Evolutionary conservation across 768 basidiomycete genomes (phyloP), one percentile per base, ranked within the genome.

Genomic region (Termitomyces sp.): DNA sequence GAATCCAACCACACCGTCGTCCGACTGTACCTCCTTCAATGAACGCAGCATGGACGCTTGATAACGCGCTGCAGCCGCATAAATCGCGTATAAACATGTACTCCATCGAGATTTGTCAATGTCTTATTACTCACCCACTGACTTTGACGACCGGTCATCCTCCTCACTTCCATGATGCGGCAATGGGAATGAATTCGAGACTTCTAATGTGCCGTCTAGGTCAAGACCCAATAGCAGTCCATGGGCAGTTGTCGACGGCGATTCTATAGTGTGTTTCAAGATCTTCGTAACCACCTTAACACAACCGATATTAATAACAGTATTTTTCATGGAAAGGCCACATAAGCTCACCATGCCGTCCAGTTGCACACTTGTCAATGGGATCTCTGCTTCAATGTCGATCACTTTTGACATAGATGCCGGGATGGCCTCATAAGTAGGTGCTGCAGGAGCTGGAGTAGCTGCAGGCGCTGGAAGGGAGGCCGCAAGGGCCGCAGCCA

Each of bases 401-500:
- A 98, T 88, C 56, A 88, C 88, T 72, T 92, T 94, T 49, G 94
- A 85, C 91, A 96, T 93, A 63, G 93, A 91, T 5, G 94, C 84
- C 17, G 96, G 96, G 63, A 97, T 92, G 48, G 88, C 88, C 74
- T 95, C 93, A 76, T 92, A 88, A 32, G 81, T 84, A 17, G 89
- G 86, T 10, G 84, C 83, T 61, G 81, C 81, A 15, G 89, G 86
- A 14, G 80, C 77, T 9, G 86, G 83, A 10, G 85, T 80, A 31
- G 87, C 74, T 52, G 83, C 76, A 11, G 87, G 85, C 65, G 85
- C 81, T 51, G 92, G 90, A 34, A 91, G 77, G 31, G 89, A 87
- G 36, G 95, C 94, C 68, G 94, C 93, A 32, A 96, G 82, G 50
- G 94, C 87, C 72, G 93, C 93, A 54, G 95, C 95, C 92, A 97